Evolutionary conservation across 1,139 yeast species (phyloP).

Genomic region (Saccharomyces pastorianus): DNA sequence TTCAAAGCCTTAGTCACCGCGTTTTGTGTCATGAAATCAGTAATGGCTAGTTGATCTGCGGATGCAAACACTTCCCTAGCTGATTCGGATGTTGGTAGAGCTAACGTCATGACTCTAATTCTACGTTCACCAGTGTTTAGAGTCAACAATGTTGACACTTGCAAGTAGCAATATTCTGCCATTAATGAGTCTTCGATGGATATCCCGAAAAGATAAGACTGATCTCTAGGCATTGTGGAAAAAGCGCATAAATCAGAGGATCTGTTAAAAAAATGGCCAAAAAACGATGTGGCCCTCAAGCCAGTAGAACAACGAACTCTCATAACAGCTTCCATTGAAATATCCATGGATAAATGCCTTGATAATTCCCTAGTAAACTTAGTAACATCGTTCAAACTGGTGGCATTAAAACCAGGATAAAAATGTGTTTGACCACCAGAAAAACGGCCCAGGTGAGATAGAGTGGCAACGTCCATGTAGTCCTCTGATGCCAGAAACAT

Average conservation of each 20-base stretch:
- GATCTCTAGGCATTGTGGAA: slow-evolving; percentile 96
- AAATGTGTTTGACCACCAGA: slow-evolving; percentile 97
- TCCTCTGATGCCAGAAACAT: slow-evolving; percentile 76
- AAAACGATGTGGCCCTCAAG: slow-evolving; percentile 71
- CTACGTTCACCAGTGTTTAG: slow-evolving; percentile 86
- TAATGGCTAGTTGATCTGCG: slow-evolving; percentile 90
- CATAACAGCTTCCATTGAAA: slow-evolving; percentile 87
- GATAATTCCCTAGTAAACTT: slow-evolving; percentile 84
- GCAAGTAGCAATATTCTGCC: slow-evolving; percentile 75
- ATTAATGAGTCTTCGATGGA: slow-evolving; percentile 74
- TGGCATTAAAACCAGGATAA: slow-evolving; percentile 92
- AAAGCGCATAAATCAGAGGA: slow-evolving; percentile 95
- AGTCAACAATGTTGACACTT: slow-evolving; percentile 87
- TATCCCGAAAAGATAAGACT: slow-evolving; percentile 82
- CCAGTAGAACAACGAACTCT: slow-evolving; percentile 94
- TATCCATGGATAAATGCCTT: slow-evolving; percentile 82
- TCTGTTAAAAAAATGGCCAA: slow-evolving; percentile 92
- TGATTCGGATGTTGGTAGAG: slow-evolving; percentile 76
- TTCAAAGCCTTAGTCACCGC: slow-evolving; percentile 76
- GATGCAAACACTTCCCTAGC: slow-evolving; percentile 82
- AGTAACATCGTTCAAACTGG: slow-evolving; percentile 71
- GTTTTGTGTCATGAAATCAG: slow-evolving; percentile 71
- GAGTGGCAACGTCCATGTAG: slow-evolving; percentile 90
- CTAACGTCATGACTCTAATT: slow-evolving; percentile 83
- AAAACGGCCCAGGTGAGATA: slow-evolving; percentile 79